Evolutionary conservation across 2,329 filamentous ascomycete species (phyloP), one percentile per base, ranked within the genome.

Genomic region (Talaromyces sp.): DNA sequence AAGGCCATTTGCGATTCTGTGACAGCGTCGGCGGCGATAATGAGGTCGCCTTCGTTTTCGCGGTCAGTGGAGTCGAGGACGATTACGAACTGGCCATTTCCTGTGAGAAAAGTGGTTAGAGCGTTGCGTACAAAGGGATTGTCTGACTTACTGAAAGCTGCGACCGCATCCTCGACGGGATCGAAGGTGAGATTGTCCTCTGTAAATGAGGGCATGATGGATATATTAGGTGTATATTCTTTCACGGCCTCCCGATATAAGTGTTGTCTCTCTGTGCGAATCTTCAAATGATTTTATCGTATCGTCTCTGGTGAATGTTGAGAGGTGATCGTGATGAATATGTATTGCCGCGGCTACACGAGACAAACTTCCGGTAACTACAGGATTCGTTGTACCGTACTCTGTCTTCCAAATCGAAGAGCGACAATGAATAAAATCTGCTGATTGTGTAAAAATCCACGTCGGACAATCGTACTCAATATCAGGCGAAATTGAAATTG

Each of bases 11-110:
- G 94, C 69, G 91, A 86, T 27, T 93, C 85, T 9, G 94, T 97
- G 69, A 97, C 82, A 73, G 90, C 86, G 70, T 92, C 83, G 68
- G 93, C 94, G 70, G 95, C 92, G 75, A 98, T 96, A 79, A 98
- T 97, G 58, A 99, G 87, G 81, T 99, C 95, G 78, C 93, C 95
- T 85, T 99, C 95, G 79, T 99, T 99, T 80, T 99, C 95, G 78
- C 95, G 93, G 68, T 89, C 87, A 69, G 92, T 88, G 71, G 92
- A 91, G 83, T 99, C 95, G 74, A 99, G 91, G 43, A 97, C 94
- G 68, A 99, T 88, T 76, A 99, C 90, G 85, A 98, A 98, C 76
- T 98, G 89, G 78, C 92, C 93, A 79, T 88, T 86, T 73, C 84
- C 89, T 91, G 65, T 57, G 13, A 37, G 35, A 9, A 15, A 9